Evolutionary conservation across 345 rosid species (phyloP).

Genomic region (Gossypium arboreum): DNA sequence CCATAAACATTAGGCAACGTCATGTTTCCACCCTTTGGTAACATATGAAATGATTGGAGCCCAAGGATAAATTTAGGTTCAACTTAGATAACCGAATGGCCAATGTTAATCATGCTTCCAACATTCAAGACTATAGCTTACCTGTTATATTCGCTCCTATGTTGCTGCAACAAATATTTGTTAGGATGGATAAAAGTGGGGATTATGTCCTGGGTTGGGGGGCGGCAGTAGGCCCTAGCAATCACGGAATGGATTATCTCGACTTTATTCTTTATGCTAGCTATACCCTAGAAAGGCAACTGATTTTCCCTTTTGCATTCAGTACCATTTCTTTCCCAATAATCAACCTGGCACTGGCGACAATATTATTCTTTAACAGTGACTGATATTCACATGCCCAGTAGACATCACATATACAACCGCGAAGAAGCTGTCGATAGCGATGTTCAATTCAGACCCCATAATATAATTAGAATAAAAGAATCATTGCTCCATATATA

Average conservation of each 20-base stretch:
- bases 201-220: too few relatives aligned
- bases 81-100: not conserved
- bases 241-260: constrained; percentile 3
- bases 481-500: not conserved
- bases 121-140: not conserved
- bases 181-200: not conserved
- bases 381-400: constrained; percentile 3
- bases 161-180: too few relatives aligned
- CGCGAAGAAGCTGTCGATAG: not conserved
- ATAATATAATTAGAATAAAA: constrained; percentile 11
- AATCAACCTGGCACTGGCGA: constrained; percentile 1
- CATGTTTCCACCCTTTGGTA: not conserved
- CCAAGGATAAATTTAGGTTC: not conserved
- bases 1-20: not conserved
- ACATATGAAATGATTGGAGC: not conserved
- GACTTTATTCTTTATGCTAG: not conserved
- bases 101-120: not conserved
- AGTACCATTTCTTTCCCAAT: not conserved
- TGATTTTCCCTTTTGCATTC: not conserved
- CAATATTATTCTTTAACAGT: not conserved
- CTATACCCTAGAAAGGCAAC: not conserved
- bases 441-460: not conserved
- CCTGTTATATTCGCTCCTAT: not conserved
- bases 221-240: constrained; percentile 9
- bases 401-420: not conserved